Base-by-base conservation (phyloP, 1,284 basidiomycete genomes). In the Malassezia sympodialis region DNA sequence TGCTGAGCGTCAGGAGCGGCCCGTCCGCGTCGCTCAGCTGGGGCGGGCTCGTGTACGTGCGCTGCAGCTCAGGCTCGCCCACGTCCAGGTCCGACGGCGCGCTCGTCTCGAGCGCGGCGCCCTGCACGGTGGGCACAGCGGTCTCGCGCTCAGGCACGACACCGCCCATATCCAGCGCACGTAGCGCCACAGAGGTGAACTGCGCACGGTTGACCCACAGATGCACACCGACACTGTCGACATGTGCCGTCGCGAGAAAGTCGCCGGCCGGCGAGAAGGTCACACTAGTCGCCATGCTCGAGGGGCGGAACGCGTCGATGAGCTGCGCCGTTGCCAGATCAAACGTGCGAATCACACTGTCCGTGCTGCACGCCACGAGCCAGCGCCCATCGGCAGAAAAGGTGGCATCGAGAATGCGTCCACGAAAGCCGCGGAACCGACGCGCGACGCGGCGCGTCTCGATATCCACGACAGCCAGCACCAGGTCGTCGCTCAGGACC, bases 121-220 rank as follows among this genome's bases (percentile, higher is more conserved):
- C 90, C 69, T 89, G 88, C 76, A 94, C 83, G 0, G 84, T 84
- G 10, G 91, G 93, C 50, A 96, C 78, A 0, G 80, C 76, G 14
- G 85, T 81, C 44, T 87, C 71, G 39, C 56, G 47, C 32, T 54
- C 51, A 11, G 31, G 41, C 15, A 34, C 34, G 10, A 32, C 21
- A n/a, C 47, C 84, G 31, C 84, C 83, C 61, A 91, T 87, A 37
- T 82, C 80, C 15, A 93, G 80, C 49, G 84, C 84, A 60, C 84
- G 83, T 70, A 94, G 82, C 1, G 89, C 81, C 8, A 96, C 81
- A 53, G 93, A 87, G 0, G 84, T 77, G 74, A 91, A 96, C 71
- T 96, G 93, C 15, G 90, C 88, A 53, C 90, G 84, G 76, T 99
- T 98, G 19, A 90, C 89, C 90, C 94, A 99, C 12, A 99, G 81